Evolutionary conservation across 2,329 filamentous ascomycete genomes (phyloP).

Genomic region (Hypocreales sp.): DNA sequence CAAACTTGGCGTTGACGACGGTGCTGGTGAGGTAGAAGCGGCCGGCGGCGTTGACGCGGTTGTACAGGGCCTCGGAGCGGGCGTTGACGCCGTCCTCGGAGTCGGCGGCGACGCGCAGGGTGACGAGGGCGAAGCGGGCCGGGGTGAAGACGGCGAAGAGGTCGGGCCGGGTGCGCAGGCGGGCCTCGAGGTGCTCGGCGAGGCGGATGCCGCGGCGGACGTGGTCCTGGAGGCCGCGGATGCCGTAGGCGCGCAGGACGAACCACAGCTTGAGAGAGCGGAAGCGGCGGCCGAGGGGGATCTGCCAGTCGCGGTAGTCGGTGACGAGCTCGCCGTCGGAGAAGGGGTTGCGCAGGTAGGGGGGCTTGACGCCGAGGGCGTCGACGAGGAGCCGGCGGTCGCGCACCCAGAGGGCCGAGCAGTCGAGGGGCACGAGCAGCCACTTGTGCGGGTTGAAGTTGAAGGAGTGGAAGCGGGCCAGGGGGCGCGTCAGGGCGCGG

Average conservation of each 20-base stretch:
- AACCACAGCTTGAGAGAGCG: constrained; percentile 91
- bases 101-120: constrained; percentile 43
- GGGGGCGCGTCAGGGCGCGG: constrained; percentile 46
- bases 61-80: constrained; percentile 60
- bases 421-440: constrained; percentile 88
- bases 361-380: constrained; percentile 62
- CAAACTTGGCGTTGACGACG: constrained; percentile 55
- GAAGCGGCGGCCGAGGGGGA: constrained; percentile 81
- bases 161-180: constrained; percentile 44
- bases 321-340: constrained; percentile 74
- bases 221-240: constrained; percentile 59
- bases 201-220: constrained; percentile 53
- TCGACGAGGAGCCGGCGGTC: constrained; percentile 61
- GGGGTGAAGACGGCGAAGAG: constrained; percentile 62
- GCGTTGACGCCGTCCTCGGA: constrained; percentile 41
- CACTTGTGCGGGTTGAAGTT: constrained; percentile 97
- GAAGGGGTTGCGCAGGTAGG: constrained; percentile 69
- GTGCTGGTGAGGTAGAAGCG: constrained; percentile 74
- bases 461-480: constrained; percentile 68
- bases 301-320: constrained; percentile 95
- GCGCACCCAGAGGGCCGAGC: constrained; percentile 65
- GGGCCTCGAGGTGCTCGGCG: constrained; percentile 52
- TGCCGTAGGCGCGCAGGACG: constrained; percentile 69
- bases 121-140: constrained; percentile 65
- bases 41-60: constrained; percentile 55